Base-by-base conservation (phyloP, 345 rosid species). In the Dipteronia sinensis region DNA sequence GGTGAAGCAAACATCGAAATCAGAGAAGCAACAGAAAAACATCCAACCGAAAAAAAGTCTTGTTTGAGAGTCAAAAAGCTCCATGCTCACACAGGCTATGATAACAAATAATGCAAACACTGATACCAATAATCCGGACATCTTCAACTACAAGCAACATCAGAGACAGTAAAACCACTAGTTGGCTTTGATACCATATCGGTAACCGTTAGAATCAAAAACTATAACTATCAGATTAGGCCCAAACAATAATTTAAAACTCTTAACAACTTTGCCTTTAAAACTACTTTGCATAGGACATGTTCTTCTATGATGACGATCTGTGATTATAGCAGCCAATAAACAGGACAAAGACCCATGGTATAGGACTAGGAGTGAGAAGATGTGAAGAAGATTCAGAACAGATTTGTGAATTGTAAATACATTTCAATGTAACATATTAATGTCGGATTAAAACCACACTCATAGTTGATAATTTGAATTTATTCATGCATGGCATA, bases 1-100 rank as follows among this genome's bases (percentile, higher is more conserved):
- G 90, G 92, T 0, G 88, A 87, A 20, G 87, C 90, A 69, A 87
- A 85, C 92, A 89, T 89, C 22, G 84, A 83, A 56, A 89, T 81
- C n/a, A 87, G 83, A 71, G 90, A 87, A 55, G 82, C 82, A 53
- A 89, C 83, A 49, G 89, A 86, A 65, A 89, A 64, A 70, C 86
- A 89, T 76, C 92, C 90, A 1, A 89, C 82, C 82, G 64, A 89
- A 78, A 25, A 69, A 55, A 58, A 81, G 86, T 49, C 90, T 71
- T 13, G 38, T 13, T 10, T 75, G 31, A 16, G 78, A 34, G 19
- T 81, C 74, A 2, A 84, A 77, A 67, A 77, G 64, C 51, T 53
- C 22, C 78, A 82, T 17, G 88, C 89, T 88, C 58, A 68, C 64
- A 16, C 77, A 83, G 2, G 79, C 88, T 56, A 87, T 29, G 22